These are phyloP conservation scores for Drechmeria coniospora DNA, from an alignment of 2,329 filamentous ascomycete genomes.

Conservation along the genomic window DNA sequence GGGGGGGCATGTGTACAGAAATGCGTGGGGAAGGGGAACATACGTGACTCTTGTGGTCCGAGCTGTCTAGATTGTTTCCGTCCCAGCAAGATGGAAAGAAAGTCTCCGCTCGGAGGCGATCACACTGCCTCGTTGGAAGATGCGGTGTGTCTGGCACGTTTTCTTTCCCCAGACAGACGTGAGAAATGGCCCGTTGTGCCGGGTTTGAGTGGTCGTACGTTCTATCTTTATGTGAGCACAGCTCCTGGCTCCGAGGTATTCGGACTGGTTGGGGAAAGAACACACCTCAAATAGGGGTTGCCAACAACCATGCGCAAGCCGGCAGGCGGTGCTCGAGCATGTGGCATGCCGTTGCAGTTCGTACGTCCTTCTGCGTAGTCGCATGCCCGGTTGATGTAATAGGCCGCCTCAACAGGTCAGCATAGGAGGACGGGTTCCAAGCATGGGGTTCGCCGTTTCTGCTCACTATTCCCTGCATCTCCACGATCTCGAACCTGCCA, in stretches of 20 bases:
- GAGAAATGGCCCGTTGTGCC: conserved; percentile 36
- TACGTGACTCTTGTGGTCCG: conserved; percentile 41
- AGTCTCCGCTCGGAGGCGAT: conserved; percentile 35
- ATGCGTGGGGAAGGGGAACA: conserved; percentile 1
- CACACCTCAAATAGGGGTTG: conserved; percentile 29
- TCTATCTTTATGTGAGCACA: conserved; percentile 3
- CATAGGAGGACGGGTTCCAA: too few species aligned
- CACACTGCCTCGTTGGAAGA: conserved; percentile 36
- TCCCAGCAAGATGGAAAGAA: conserved; percentile 50
- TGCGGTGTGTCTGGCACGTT: conserved; percentile 26
- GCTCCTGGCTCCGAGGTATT: background rate
- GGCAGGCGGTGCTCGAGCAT: conserved; percentile 41
- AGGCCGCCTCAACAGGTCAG: conserved; percentile 9
- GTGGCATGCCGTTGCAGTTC: conserved; percentile 7
- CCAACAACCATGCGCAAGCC: conserved; percentile 54
- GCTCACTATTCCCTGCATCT: conserved; percentile 14
- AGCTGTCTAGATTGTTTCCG: conserved; percentile 36
- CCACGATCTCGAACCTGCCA: conserved; percentile 33
- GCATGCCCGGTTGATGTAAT: conserved; percentile 13
- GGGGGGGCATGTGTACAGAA: too few species aligned
- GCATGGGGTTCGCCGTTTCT: background rate
- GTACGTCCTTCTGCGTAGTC: conserved; percentile 10
- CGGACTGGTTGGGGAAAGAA: background rate
- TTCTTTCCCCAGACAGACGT: conserved; percentile 33
- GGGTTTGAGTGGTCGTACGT: conserved; percentile 27